Percentiles rank a stretch among this genome's conserved stretches.
Evolutionary conservation across 139 green algal species (phyloP).

Genomic region (Edaphochlamys debaryana): DNA sequence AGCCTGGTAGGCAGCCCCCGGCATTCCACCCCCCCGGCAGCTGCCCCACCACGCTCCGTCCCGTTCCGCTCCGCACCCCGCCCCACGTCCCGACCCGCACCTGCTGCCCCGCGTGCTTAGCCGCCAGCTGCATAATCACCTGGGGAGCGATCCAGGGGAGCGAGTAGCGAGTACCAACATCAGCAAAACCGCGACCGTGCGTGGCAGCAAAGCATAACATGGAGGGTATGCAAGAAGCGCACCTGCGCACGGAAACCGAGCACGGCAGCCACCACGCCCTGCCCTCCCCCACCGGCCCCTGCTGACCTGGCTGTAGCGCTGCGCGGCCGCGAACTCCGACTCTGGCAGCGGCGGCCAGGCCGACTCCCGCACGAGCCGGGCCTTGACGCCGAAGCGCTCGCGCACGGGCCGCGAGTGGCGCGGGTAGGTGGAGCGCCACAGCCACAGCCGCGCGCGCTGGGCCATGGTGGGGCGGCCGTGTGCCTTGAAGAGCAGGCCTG

Average conservation of each 20-base stretch:
- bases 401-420: slow-evolving; percentile 2
- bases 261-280: too few relatives aligned
- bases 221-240: too few relatives aligned
- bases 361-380: neutral
- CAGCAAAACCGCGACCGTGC: too few relatives aligned
- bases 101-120: slow-evolving; percentile 9
- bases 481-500: slow-evolving; percentile 21
- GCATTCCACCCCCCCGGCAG: too few relatives aligned
- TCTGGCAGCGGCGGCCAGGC: slow-evolving; percentile 16
- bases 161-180: too few relatives aligned
- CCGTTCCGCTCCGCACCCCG: too few relatives aligned
- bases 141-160: too few relatives aligned
- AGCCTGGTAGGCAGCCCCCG: too few relatives aligned
- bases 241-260: too few relatives aligned
- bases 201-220: too few relatives aligned
- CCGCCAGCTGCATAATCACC: neutral
- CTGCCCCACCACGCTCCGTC: too few relatives aligned
- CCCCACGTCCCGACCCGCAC: neutral
- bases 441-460: slow-evolving; percentile 4
- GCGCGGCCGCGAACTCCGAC: neutral
- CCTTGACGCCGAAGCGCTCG: neutral
- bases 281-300: too few relatives aligned
- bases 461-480: neutral
- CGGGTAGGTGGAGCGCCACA: slow-evolving; percentile 10
- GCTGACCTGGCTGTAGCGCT: neutral